These are phyloP conservation scores for Pseudoperonospora humuli DNA, from an alignment of 352 stramenopile genomes.

Conservation along the genomic window DNA sequence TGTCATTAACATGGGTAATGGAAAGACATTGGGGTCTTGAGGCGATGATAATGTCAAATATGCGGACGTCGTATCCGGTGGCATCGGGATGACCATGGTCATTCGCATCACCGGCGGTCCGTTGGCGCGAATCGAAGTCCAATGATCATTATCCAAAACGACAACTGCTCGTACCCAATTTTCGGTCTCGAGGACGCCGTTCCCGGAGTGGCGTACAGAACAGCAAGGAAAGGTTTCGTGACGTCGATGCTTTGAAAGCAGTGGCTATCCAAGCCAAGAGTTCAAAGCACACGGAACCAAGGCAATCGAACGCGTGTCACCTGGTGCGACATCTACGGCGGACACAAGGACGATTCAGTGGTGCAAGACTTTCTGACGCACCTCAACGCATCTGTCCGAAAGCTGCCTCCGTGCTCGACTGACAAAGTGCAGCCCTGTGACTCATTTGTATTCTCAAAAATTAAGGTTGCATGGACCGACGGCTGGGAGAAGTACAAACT, in stretches of 20 bases:
- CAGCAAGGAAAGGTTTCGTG: too few relatives aligned
- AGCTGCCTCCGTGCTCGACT: not conserved
- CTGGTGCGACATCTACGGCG: not conserved
- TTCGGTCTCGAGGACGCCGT: too few relatives aligned
- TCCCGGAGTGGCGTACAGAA: too few relatives aligned
- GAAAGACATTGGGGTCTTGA: conserved; percentile 13
- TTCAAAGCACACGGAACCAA: too few relatives aligned
- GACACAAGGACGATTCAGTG: not conserved
- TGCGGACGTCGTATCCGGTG: conserved; percentile 17
- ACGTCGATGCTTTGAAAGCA: too few relatives aligned
- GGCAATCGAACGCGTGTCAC: too few relatives aligned
- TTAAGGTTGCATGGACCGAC: conserved; percentile 17
- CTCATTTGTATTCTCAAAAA: conserved; percentile 28
- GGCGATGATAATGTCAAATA: conserved; percentile 18
- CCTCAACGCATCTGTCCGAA: not conserved
- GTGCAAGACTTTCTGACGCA: not conserved
- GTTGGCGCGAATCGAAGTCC: too few relatives aligned
- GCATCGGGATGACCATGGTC: conserved; percentile 25
- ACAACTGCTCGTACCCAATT: too few relatives aligned
- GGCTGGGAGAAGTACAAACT: conserved; percentile 23
- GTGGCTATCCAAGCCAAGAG: too few relatives aligned
- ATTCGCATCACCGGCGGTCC: conserved; percentile 11
- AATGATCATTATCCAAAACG: too few relatives aligned
- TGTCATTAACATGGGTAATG: conserved; percentile 14
- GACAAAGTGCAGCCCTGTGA: conserved; percentile 12